These are phyloP conservation scores for Poa annua DNA, from an alignment of 176 grass and related monocot genomes.

Conservation along the genomic window DNA sequence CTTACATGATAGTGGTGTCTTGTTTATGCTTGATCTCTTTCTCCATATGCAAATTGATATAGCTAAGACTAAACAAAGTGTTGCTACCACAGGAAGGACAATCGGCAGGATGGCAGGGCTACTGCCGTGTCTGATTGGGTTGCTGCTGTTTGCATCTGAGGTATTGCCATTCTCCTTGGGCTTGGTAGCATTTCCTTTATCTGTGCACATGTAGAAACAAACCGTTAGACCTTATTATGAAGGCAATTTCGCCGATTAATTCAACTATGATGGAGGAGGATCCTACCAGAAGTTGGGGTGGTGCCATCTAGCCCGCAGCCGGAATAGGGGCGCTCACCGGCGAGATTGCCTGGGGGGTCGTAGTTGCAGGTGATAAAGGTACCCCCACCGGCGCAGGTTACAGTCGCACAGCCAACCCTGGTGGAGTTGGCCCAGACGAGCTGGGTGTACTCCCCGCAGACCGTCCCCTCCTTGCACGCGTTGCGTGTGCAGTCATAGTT, in stretches of 20 bases:
- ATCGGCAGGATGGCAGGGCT: constrained; percentile 16
- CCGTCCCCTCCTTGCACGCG: constrained; percentile 16
- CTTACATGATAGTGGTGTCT: constrained; percentile 26
- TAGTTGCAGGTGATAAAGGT: constrained; percentile 61
- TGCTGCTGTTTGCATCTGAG: not conserved
- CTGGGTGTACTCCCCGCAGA: constrained; percentile 53
- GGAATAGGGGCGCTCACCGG: constrained; percentile 44
- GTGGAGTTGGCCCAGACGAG: constrained; percentile 49
- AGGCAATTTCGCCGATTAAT: too few relatives aligned
- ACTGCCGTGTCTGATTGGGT: not conserved
- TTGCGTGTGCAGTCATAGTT: constrained; percentile 52
- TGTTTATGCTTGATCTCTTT: constrained; percentile 23
- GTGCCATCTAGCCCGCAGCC: not conserved
- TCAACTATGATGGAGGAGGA: not conserved
- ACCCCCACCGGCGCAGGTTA: constrained; percentile 17
- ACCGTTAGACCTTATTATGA: not conserved
- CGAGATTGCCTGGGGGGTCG: constrained; percentile 49
- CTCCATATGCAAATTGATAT: constrained; percentile 38
- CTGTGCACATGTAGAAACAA: not conserved
- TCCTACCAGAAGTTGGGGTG: constrained; percentile 18
- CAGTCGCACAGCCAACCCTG: constrained; percentile 51
- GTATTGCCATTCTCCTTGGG: not conserved
- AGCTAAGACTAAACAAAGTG: constrained; percentile 28
- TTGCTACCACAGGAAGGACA: constrained; percentile 16
- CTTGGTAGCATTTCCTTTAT: not conserved